phyloP scores from a whole-genome alignment of 176 grass and related monocot genomes.

The Themeda triandra region DNA sequence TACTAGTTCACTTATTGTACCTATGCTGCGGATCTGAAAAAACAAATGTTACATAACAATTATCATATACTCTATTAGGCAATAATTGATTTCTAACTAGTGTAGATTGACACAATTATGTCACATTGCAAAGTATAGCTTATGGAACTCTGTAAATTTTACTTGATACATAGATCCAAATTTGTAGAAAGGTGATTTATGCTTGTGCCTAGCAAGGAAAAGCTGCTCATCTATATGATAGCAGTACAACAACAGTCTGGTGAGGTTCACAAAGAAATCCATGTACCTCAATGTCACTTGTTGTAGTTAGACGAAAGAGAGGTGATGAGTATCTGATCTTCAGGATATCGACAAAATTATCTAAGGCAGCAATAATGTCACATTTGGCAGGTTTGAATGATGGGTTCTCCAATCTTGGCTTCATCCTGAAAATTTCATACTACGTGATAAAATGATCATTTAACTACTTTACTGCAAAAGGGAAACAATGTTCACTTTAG shows the following conservation, averaged over 20 bases:
- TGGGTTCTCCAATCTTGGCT: constrained; percentile 72
- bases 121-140: too few species aligned
- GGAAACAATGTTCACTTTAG: not conserved
- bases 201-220: not conserved
- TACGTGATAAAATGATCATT: not conserved
- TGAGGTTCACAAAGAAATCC: constrained; percentile 17
- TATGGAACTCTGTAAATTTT: not conserved
- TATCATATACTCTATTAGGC: not conserved
- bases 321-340: constrained; percentile 90
- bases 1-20: not conserved
- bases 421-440: constrained; percentile 51
- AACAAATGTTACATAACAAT: not conserved
- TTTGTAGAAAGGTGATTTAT: not conserved
- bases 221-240: not conserved
- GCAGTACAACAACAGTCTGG: not conserved
- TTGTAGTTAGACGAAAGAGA: constrained; percentile 62
- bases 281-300: constrained; percentile 62
- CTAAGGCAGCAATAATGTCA: constrained; percentile 61
- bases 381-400: constrained; percentile 69
- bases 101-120: not conserved
- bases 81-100: not conserved
- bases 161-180: not conserved
- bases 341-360: constrained; percentile 60
- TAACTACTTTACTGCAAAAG: not conserved
- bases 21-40: not conserved